Percentiles rank a stretch among this genome's conserved stretches.
Evolutionary conservation across 306 rosid species (phyloP).

Genomic region (Inga oerstediana): DNA sequence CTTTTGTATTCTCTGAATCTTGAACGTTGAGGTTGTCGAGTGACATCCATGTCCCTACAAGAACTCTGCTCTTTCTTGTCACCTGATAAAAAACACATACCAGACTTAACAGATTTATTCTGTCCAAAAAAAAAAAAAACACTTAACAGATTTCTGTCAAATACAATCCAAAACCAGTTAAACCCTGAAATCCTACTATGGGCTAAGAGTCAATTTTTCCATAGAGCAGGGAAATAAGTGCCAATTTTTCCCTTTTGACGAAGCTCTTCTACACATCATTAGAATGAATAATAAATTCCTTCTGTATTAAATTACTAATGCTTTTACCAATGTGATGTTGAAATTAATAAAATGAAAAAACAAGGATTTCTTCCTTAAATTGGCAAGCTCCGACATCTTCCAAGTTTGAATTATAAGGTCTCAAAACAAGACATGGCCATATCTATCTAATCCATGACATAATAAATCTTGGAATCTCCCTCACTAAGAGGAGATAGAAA

Average conservation of each 20-base stretch:
- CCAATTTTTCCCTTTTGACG: neutral
- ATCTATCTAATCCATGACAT: neutral
- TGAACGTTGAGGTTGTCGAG: constrained; percentile 22
- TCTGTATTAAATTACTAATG: constrained; percentile 1
- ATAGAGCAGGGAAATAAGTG: neutral
- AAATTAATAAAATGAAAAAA: neutral
- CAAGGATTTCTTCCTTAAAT: neutral
- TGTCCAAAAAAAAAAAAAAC: neutral
- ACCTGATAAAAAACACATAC: constrained; percentile 29
- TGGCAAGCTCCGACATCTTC: neutral
- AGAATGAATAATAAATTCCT: neutral
- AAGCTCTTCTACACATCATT: neutral
- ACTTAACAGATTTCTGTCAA: neutral
- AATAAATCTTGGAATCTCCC: neutral
- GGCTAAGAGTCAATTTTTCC: neutral
- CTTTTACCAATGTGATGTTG: neutral
- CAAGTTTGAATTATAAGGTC: neutral
- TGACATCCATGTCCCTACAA: neutral
- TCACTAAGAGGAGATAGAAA: neutral
- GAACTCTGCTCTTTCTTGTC: constrained; percentile 25
- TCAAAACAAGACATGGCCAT: neutral
- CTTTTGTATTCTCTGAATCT: constrained; percentile 40
- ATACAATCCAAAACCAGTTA: constrained; percentile 7
- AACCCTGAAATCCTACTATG: neutral
- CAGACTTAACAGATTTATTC: neutral